Evolutionary conservation across 306 rosid genomes (phyloP), one percentile per base, ranked within the genome.

Genomic region (Cucurbita maxima): DNA sequence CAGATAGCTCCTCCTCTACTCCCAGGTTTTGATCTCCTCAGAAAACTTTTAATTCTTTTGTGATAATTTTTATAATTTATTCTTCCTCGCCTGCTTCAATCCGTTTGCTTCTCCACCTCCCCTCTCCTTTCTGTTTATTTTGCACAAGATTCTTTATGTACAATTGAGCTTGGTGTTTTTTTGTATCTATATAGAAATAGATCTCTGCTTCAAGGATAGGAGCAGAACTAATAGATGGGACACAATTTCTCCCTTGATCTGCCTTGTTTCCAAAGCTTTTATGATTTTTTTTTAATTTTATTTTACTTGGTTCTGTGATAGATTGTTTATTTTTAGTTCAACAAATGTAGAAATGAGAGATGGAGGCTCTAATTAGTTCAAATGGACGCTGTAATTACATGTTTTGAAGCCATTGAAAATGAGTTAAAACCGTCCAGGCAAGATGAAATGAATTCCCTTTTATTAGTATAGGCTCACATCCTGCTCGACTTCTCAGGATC

Each of bases 181-280:
- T 79, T 80, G 82, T 80, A 78, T 72, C 80, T 77, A 58, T 75
- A 77, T 75, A 77, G 79, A 75, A 80, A 79, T 57, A 59, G 82
- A 57, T 72, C 44, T 74, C 75, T 57, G 54, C 10, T 73, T 56
- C 18, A 54, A 54, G 45, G 59, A 70, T 44, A 3, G 19, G 34
- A 30, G 34, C 22, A 16, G 56, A 52, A 52, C 56, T 15, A 52
- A 52, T 52, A 52, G 34, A 30, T 52, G 56, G 56, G 19, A 52
- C 19, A 52, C 19, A 16, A 16, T 5, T 6, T 4, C 56, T 52
- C 18, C 19, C 20, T 52, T 16, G 56, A 52, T 52, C 16, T 15
- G 56, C 2, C 56, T 15, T 52, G 16, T 52, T 52, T 16, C 6
- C 56, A 15, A 52, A 52, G 5, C 15, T 52, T 52, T 2, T 52